These are phyloP conservation scores for Fusarium chlamydosporum DNA, from an alignment of 2,329 filamentous ascomycete species.

Conservation along the genomic window DNA sequence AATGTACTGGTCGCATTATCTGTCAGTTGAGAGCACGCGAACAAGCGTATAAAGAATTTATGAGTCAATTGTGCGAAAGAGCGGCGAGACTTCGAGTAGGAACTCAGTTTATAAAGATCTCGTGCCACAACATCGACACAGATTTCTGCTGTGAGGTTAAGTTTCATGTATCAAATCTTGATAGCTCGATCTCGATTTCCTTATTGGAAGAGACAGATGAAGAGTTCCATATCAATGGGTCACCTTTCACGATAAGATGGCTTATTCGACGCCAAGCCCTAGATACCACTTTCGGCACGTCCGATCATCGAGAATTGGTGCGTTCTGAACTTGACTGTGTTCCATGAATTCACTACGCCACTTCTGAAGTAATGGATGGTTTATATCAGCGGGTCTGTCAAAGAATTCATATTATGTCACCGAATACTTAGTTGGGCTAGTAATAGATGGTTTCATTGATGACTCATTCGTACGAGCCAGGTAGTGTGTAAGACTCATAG, in stretches of 20 bases:
- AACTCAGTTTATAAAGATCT: constrained; percentile 6
- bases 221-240: constrained; percentile 22
- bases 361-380: no score
- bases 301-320: constrained; percentile 24
- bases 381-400: no score
- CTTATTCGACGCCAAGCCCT: constrained; percentile 22
- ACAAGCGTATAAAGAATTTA: constrained; percentile 14
- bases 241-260: constrained; percentile 31
- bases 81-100: constrained; percentile 11
- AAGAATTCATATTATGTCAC: no score
- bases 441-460: background rate
- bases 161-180: constrained; percentile 18
- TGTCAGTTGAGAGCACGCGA: constrained; percentile 18
- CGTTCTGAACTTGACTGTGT: constrained; percentile 12
- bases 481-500: background rate
- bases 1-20: constrained; percentile 17
- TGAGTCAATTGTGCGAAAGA: constrained; percentile 5
- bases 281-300: constrained; percentile 20
- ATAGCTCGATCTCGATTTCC: constrained; percentile 9
- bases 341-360: no score
- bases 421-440: no score
- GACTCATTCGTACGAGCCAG: background rate
- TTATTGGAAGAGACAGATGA: constrained; percentile 9
- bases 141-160: constrained; percentile 11
- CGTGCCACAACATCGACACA: constrained; percentile 10